Evolutionary conservation across 2,329 filamentous ascomycete species (phyloP), one percentile per base, ranked within the genome.

Genomic region (Ophiostoma ulmi): DNA sequence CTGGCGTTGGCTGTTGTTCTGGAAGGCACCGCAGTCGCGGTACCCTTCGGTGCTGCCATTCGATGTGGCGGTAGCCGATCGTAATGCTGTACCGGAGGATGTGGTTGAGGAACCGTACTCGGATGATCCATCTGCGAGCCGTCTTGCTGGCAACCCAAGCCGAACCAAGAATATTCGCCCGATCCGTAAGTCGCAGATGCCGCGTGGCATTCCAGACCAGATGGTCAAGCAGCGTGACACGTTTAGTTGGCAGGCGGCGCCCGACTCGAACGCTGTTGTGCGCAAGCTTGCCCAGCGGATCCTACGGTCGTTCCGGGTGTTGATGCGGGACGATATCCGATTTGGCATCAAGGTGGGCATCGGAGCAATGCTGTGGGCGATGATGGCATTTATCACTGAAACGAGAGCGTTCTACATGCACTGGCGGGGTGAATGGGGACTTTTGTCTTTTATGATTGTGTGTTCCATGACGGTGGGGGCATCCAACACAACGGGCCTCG

Each of bases 391-490:
- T 76, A 86, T 97, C 44, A 86, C 89, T 0, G 82, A 85, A 10
- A 97, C 93, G 2, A 85, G 93, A 69, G 91, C 91, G 0, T 85
- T 91, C 26, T 99, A 97, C 78, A 85, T 88, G 69, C 90, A 90
- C 76, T 98, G 94, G 93, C 86, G 94, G 78, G 94, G 94, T 39
- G 95, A 99, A 83, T 99, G 95, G 95, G 95, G 95, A 31, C 84
- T 99, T 1, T 80, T 99, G 70, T 97, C 93, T 0, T 98, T 97
- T 82, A 98, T 98, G 94, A 89, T 98, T 77, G 95, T 99, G 35
- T 97, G 94, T 78, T 93, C 92, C 52, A 98, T 97, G 93, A 99
- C 94, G 0, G 94, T 97, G 31, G 95, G 95, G 38, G 93, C 95
- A 8, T 92, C 93, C 35, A 99, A 98, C 79, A 97, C 94, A 1